Conservation (phyloP, 2,329 filamentous ascomycete species). For the Microsporum ferrugineum region DNA sequence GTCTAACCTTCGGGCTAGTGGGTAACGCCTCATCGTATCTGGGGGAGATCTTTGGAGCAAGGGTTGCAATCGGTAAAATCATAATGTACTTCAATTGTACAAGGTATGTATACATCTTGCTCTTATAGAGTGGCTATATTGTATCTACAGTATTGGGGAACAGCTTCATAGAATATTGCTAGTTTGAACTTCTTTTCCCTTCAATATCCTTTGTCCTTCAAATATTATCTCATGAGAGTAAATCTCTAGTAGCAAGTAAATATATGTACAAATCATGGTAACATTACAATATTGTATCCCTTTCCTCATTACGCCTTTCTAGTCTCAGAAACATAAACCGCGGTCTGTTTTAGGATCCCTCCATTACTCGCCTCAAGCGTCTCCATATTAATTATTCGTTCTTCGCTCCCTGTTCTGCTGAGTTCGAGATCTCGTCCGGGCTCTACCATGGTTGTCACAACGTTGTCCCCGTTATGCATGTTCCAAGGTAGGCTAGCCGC, state of each 20-base stretch:
- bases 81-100: not conserved
- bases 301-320: not conserved
- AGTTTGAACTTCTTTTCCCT: not conserved
- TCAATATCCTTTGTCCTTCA: no score
- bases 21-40: not conserved
- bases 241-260: no score
- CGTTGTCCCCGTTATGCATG: constrained; percentile 5
- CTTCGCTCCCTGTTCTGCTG: constrained; percentile 7
- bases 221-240: no score
- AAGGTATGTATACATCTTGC: not conserved
- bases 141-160: not conserved
- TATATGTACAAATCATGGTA: not conserved
- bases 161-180: not conserved
- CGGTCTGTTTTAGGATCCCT: constrained; percentile 9
- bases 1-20: not conserved
- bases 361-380: not conserved
- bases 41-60: not conserved
- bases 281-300: not conserved
- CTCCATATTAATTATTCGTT: constrained; percentile 6
- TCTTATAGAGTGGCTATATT: no score
- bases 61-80: not conserved
- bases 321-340: constrained; percentile 8
- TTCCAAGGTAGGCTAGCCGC: constrained; percentile 3
- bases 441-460: constrained; percentile 8
- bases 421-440: constrained; percentile 1